Evolutionary conservation across 2,329 filamentous ascomycete genomes (phyloP).

Genomic region (Apiospora koreana): DNA sequence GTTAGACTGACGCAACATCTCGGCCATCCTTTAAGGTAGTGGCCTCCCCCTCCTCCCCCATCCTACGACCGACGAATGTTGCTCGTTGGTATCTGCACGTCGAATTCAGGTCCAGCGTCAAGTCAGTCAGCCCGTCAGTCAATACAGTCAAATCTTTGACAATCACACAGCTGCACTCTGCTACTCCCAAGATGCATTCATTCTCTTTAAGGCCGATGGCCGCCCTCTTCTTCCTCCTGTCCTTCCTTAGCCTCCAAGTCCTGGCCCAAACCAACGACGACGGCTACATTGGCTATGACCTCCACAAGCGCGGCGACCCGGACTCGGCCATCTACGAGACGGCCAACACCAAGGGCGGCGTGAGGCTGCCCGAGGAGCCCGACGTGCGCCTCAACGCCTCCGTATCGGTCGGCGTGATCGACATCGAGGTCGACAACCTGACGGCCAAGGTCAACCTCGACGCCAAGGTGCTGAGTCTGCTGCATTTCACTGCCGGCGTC

Average conservation of each 20-base stretch:
- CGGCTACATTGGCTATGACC: constrained; percentile 58
- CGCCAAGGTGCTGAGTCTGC: constrained; percentile 57
- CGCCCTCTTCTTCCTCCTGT: constrained; percentile 29
- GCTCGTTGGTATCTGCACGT: constrained; percentile 8
- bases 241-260: constrained; percentile 19
- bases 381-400: constrained; percentile 63
- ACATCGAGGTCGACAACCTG: constrained; percentile 59
- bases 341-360: constrained; percentile 45
- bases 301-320: constrained; percentile 51
- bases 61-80: background rate
- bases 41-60: constrained; percentile 9
- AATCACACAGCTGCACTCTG: background rate
- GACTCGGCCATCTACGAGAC: constrained; percentile 56
- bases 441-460: constrained; percentile 62
- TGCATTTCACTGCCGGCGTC: constrained; percentile 63
- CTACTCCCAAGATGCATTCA: constrained; percentile 23
- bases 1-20: background rate
- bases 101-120: constrained; percentile 7
- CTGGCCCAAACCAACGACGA: constrained; percentile 22
- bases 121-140: constrained; percentile 17
- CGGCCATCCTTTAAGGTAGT: constrained; percentile 18
- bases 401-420: constrained; percentile 58
- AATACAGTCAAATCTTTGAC: background rate
- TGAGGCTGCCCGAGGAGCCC: constrained; percentile 47
- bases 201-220: constrained; percentile 24